These are phyloP conservation scores for Debaryomyces sp. DNA, from an alignment of 1,139 yeast species.

Conservation along the genomic window DNA sequence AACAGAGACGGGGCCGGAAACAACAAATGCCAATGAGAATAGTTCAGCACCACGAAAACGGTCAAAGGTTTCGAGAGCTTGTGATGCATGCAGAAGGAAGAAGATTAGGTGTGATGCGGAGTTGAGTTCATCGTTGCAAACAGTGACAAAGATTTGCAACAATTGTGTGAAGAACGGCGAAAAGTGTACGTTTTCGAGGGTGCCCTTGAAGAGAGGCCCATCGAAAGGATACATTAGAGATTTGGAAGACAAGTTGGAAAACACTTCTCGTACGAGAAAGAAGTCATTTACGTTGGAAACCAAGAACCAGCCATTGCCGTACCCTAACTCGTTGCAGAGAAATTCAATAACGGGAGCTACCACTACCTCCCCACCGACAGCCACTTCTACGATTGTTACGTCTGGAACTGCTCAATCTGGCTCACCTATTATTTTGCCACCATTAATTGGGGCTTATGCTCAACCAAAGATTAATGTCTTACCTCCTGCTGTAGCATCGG, in stretches of 20 bases:
- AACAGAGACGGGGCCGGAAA: neutral
- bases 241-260: constrained; percentile 37
- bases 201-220: constrained; percentile 78
- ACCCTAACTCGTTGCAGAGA: constrained; percentile 2
- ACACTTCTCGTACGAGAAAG: constrained; percentile 4
- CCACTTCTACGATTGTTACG: constrained; percentile 11
- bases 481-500: constrained; percentile 15
- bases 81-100: constrained; percentile 68
- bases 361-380: constrained; percentile 9
- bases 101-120: constrained; percentile 66
- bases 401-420: constrained; percentile 7
- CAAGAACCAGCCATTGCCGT: constrained; percentile 8
- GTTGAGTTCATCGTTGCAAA: constrained; percentile 42
- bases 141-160: constrained; percentile 54
- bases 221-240: constrained; percentile 65
- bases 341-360: neutral
- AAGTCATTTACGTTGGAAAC: constrained; percentile 12
- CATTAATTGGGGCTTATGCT: constrained; percentile 14
- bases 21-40: constrained; percentile 1
- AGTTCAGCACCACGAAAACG: constrained; percentile 42
- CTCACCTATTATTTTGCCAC: constrained; percentile 19
- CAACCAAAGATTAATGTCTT: constrained; percentile 12
- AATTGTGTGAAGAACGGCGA: constrained; percentile 59
- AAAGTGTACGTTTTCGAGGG: constrained; percentile 62
- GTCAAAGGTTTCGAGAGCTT: constrained; percentile 69